These are phyloP conservation scores for Marchantia polymorpha DNA, from an alignment of 225 moss, liverwort and hornwort species.

Conservation along the genomic window DNA sequence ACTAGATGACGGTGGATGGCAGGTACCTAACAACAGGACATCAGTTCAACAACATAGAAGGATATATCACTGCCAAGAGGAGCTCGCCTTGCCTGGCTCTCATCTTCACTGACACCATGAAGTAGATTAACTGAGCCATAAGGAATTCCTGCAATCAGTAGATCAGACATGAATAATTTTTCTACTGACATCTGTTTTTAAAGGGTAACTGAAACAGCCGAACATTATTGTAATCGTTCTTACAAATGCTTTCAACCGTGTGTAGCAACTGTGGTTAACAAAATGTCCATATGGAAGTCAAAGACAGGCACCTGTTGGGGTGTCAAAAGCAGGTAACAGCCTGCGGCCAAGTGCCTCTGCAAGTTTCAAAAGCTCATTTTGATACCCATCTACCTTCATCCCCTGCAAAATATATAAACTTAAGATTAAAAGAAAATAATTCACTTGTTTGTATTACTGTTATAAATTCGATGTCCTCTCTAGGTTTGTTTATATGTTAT, in stretches of 20 bases:
- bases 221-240: neutral
- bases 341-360: slow-evolving; percentile 85
- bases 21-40: slow-evolving; percentile 29
- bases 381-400: slow-evolving; percentile 78
- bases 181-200: neutral
- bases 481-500: neutral
- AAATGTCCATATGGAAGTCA: neutral
- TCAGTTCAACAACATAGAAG: slow-evolving; percentile 21
- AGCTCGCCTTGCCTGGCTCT: slow-evolving; percentile 99
- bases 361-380: slow-evolving; percentile 71
- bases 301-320: slow-evolving; percentile 67
- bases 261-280: neutral
- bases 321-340: slow-evolving; percentile 96
- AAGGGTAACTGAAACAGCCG: neutral
- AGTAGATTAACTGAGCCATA: slow-evolving; percentile 95
- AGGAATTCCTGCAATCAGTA: slow-evolving; percentile 63
- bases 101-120: slow-evolving; percentile 85
- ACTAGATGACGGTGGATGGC: slow-evolving; percentile 14
- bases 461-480: neutral
- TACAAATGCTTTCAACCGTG: neutral
- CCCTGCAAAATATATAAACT: slow-evolving; percentile 44
- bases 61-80: slow-evolving; percentile 21
- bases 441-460: neutral
- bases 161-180: neutral
- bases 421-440: neutral